phyloP scores from a whole-genome alignment of 2,329 filamentous ascomycete genomes.

The Calonectria pauciramosa region DNA sequence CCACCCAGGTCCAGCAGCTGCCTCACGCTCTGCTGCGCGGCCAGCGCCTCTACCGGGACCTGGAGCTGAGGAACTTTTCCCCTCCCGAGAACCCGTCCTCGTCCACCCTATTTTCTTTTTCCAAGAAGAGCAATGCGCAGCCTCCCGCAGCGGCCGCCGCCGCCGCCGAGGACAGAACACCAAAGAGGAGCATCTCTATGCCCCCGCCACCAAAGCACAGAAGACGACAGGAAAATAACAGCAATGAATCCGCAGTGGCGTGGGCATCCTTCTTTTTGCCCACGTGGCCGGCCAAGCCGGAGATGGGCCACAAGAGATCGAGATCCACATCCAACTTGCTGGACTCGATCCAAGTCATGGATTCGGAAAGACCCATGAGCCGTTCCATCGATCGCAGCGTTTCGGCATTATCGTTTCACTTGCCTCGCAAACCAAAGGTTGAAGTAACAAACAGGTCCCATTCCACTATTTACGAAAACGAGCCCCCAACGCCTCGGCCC shows the following conservation, averaged over 20 bases:
- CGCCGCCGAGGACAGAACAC: not conserved
- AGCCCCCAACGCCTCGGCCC: not conserved
- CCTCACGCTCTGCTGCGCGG: not conserved
- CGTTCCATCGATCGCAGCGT: not conserved
- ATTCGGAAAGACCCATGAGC: not conserved
- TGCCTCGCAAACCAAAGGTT: not conserved
- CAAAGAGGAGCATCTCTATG: not conserved
- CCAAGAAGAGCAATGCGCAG: not conserved
- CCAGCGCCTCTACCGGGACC: slow-evolving; percentile 1
- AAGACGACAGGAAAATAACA: not conserved
- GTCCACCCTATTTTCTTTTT: not conserved
- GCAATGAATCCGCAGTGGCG: not conserved
- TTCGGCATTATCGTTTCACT: not conserved
- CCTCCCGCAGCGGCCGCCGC: not conserved
- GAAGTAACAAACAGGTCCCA: not conserved
- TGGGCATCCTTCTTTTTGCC: slow-evolving; percentile 2
- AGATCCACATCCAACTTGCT: not conserved
- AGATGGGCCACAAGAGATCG: not conserved
- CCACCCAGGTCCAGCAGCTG: slow-evolving; percentile 3
- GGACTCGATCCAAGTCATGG: not conserved
- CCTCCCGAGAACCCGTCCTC: not conserved
- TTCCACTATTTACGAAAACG: not conserved
- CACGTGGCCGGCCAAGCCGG: not conserved
- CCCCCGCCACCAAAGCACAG: not conserved
- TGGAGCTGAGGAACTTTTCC: not conserved